Percentiles rank a stretch among this genome's conserved stretches.
phyloP scores from a whole-genome alignment of 805 yeast species.

The Yarrowia deformans region DNA sequence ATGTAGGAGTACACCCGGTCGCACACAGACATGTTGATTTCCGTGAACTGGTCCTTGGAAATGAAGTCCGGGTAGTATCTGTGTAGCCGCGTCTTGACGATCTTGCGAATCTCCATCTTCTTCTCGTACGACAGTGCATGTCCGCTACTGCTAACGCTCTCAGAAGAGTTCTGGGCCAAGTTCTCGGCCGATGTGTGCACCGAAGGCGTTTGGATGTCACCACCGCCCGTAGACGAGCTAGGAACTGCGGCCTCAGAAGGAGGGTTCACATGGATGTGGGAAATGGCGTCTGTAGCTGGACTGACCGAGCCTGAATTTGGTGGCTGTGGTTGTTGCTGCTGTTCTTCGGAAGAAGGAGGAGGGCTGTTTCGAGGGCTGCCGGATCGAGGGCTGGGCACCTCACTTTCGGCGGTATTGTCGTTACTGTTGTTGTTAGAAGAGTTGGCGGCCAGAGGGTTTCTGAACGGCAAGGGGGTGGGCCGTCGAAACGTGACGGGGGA shows the following conservation, averaged over 20 bases:
- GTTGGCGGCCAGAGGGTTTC: conserved; percentile 4
- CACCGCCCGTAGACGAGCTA: not conserved
- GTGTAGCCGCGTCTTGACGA: conserved; percentile 21
- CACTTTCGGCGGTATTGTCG: conserved; percentile 8
- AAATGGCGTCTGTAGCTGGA: conserved; percentile 16
- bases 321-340: not conserved
- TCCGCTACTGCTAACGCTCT: conserved; percentile 7
- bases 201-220: not conserved
- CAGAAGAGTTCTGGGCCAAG: conserved; percentile 6
- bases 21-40: conserved; percentile 68
- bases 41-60: conserved; percentile 59
- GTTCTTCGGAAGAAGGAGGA: not conserved
- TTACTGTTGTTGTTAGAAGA: not conserved
- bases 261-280: conserved; percentile 9
- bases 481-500: conserved; percentile 6
- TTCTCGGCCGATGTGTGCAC: not conserved
- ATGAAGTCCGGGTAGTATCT: conserved; percentile 54
- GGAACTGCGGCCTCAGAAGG: not conserved
- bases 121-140: conserved; percentile 5
- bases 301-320: conserved; percentile 3
- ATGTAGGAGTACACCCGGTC: conserved; percentile 56
- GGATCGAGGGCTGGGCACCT: conserved; percentile 23
- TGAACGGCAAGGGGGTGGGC: conserved; percentile 16
- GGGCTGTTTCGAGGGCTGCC: conserved; percentile 18
- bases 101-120: conserved; percentile 10